These are phyloP conservation scores for Xylaria grammica DNA, from an alignment of 495 filamentous ascomycete genomes.

Conservation along the genomic window DNA sequence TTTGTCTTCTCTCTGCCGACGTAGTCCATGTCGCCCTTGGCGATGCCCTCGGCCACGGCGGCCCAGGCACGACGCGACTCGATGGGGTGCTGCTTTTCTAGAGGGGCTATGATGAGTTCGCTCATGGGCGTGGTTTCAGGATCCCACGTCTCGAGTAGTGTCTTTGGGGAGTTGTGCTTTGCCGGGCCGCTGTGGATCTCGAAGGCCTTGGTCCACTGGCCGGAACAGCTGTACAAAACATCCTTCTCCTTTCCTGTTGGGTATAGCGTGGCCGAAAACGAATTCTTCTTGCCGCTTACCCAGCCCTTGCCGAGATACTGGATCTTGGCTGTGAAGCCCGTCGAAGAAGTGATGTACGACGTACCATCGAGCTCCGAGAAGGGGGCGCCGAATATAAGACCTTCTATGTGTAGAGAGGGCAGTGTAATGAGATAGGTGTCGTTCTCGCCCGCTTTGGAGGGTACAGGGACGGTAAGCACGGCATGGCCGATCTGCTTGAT, in stretches of 20 bases:
- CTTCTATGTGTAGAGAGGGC: slow-evolving; percentile 91
- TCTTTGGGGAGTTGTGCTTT: slow-evolving; percentile 60
- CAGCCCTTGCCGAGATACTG: slow-evolving; percentile 93
- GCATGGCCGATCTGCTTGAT: slow-evolving; percentile 97
- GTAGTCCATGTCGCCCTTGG: slow-evolving; percentile 80
- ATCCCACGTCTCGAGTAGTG: slow-evolving; percentile 70
- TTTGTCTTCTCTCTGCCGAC: slow-evolving; percentile 79
- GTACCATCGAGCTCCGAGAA: slow-evolving; percentile 87
- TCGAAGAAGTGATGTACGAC: slow-evolving; percentile 82
- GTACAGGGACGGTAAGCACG: slow-evolving; percentile 72
- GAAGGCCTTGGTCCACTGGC: slow-evolving; percentile 90
- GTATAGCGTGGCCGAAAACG: slow-evolving; percentile 77
- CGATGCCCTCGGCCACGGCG: slow-evolving; percentile 80
- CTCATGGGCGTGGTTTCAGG: slow-evolving; percentile 65
- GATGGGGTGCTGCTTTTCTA: slow-evolving; percentile 83
- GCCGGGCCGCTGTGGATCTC: slow-evolving; percentile 72
- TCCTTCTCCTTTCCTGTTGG: slow-evolving; percentile 80
- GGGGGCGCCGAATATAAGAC: slow-evolving; percentile 86
- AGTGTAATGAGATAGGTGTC: slow-evolving; percentile 92
- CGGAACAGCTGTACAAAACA: slow-evolving; percentile 81
- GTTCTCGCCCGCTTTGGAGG: slow-evolving; percentile 47
- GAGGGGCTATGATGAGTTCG: slow-evolving; percentile 71
- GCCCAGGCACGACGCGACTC: slow-evolving; percentile 90
- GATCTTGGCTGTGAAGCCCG: slow-evolving; percentile 89
- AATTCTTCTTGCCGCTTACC: slow-evolving; percentile 95